Base-by-base conservation (phyloP, 1,284 basidiomycete species). In the Naganishia albida region DNA sequence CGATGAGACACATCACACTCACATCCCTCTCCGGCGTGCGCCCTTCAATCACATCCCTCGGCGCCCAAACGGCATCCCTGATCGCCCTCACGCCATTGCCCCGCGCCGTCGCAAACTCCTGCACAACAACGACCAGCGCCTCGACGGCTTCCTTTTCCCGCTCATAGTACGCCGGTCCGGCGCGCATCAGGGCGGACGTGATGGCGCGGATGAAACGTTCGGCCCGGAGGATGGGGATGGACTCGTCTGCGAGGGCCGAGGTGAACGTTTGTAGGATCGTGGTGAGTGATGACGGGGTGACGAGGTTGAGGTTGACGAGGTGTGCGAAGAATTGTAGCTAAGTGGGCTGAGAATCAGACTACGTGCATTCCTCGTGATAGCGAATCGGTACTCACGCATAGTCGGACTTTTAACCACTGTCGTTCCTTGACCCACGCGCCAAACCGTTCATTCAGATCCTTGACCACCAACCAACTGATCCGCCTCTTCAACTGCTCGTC, bases 241-340 rank as follows among this genome's bases (percentile, higher is more conserved):
- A 90, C 69, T 94, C 91, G 75, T 95, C 93, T 70, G 93, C 90
- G 28, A 96, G 80, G 2, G 95, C 93, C 0, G 87, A 83, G 2
- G 88, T 86, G 71, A 95, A 90, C 0, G 90, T 88, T 67, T 87
- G 85, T 28, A 95, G 83, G 13, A 93, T 84, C 7, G 85, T 83
- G 51, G 88, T 82, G 80, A 96, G 83, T 3, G 91, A 93, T 16
- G 86, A 83, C 0, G 86, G 78, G 2, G 88, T 86, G 56, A 96
- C 84, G 1, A 95, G 81, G 56, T 85, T 84, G 13, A 90, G 85
- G 38, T 88, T 83, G 34, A 90, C 87, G 48, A 95, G 79, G 72
- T 93, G 89, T 0, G 92, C 88, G 73, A 96, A 94, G 76, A 96
- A 90, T 71, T 92, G 89, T 23, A 94, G 87, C 91, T 94, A 72